Evolutionary conservation across 2,329 filamentous ascomycete genomes (phyloP).

Genomic region (Ascochyta fabae): DNA sequence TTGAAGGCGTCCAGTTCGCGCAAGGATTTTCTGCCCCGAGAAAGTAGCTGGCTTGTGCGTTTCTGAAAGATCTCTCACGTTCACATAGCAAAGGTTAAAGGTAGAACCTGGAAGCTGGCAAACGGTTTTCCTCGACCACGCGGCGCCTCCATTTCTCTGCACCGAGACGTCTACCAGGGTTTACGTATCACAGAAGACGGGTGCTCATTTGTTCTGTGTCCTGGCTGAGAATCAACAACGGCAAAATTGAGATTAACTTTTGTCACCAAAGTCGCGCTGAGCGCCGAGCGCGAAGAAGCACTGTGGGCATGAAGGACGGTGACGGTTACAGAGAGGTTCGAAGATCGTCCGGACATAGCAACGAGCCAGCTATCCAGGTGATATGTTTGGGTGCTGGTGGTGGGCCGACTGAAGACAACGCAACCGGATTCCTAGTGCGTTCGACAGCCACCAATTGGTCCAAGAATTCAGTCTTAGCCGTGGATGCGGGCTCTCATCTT

Average conservation of each 20-base stretch:
- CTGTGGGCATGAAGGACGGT: constrained; percentile 51
- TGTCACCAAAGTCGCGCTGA: neutral
- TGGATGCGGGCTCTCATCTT: constrained; percentile 91
- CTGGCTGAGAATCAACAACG: neutral
- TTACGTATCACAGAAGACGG: neutral
- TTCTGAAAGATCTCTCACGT: neutral
- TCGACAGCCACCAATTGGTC: constrained; percentile 80
- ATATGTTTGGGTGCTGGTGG: constrained; percentile 79
- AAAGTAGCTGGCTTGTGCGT: neutral
- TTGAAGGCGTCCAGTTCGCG: neutral
- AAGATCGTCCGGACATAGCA: constrained; percentile 43
- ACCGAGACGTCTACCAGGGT: neutral
- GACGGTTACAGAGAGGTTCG: constrained; percentile 47
- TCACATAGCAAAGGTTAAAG: neutral
- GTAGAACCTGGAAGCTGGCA: neutral
- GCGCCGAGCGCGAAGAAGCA: neutral
- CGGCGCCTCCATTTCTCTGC: neutral
- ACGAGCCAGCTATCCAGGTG: constrained; percentile 54
- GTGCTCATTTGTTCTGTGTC: neutral
- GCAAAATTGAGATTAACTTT: neutral
- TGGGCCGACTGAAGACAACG: constrained; percentile 87
- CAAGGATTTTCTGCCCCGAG: neutral
- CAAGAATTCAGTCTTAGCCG: constrained; percentile 82
- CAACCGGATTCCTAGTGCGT: constrained; percentile 87
- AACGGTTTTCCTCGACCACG: neutral